Base-by-base conservation (phyloP, 257 asterid species). In the Nicotiana attenuata region DNA sequence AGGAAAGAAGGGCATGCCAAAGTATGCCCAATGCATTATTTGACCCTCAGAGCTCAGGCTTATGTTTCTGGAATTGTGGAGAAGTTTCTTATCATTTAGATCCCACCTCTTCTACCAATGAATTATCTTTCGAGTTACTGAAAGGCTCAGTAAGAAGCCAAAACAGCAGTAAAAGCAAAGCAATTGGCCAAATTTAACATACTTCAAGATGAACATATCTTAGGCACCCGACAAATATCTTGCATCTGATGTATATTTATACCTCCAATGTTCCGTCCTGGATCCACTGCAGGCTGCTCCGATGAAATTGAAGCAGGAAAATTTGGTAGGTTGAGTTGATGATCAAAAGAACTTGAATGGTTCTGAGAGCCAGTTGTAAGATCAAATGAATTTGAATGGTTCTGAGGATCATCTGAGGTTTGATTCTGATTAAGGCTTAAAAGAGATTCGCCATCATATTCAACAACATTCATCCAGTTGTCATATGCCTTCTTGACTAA, bases 401-500 rank as follows among this genome's bases (percentile, higher is more conserved):
- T 84, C 56, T 80, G 87, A 55, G 92, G 65, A 66, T 84, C 60
- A 69, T 82, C 91, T 79, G 93, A 60, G 79, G 84, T 87, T 83
- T 86, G 89, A 64, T 64, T 86, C 56, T 91, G 89, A 50, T 86
- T 81, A 75, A 90, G 85, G 82, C 92, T 92, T 69, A 93, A 83
- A 83, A 95, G 94, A 84, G 97, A 92, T 87, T 91, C 91, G 80
- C 97, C 95, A 73, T 95, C 99, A 68, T 93, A 95, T 82, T 95
- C 99, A 77, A 93, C 87, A 61, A 95, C 99, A 65, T 92, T 88
- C 85, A 79, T 87, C 99, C 99, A 95, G 84, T 95, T 91, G 61
- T 93, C 99, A 85, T 95, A 95, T 41, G 99, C 99, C 85, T 92
- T 91, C 91, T 88, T 93, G 89, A 95, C 98, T 88, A 93, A 86